phyloP scores from a whole-genome alignment of 2,329 filamentous ascomycete genomes.

The Rachicladosporium sp. region DNA sequence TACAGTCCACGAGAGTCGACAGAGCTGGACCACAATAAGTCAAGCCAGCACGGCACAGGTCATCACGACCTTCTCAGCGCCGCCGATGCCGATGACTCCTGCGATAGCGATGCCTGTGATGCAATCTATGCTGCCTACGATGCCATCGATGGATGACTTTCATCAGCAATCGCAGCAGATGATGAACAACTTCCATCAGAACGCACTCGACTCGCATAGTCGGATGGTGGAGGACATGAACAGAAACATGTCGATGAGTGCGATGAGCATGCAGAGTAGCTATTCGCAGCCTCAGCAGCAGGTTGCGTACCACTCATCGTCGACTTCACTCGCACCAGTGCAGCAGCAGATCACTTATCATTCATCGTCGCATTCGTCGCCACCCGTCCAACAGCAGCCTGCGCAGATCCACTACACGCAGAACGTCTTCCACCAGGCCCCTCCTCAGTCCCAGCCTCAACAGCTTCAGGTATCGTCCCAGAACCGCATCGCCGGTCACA shows the following conservation, averaged over 20 bases:
- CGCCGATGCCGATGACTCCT: no score
- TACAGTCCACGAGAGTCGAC: background rate
- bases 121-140: background rate
- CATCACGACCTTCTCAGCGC: no score
- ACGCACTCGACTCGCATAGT: slow-evolving; percentile 1
- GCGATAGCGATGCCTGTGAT: background rate
- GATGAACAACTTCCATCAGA: background rate
- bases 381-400: background rate
- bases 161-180: slow-evolving; percentile 4
- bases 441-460: background rate
- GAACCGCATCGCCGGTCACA: background rate
- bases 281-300: background rate
- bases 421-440: background rate
- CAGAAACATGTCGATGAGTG: background rate
- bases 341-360: slow-evolving; percentile 1
- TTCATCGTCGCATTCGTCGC: background rate
- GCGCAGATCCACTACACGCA: background rate
- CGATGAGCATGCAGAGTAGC: background rate
- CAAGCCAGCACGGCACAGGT: no score
- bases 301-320: no score
- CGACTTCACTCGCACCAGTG: background rate
- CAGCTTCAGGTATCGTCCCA: background rate
- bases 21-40: background rate
- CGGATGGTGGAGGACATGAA: slow-evolving; percentile 2
- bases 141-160: background rate